Conservation (phyloP, 106 monocot genomes). For the Agapanthus africanus region DNA sequence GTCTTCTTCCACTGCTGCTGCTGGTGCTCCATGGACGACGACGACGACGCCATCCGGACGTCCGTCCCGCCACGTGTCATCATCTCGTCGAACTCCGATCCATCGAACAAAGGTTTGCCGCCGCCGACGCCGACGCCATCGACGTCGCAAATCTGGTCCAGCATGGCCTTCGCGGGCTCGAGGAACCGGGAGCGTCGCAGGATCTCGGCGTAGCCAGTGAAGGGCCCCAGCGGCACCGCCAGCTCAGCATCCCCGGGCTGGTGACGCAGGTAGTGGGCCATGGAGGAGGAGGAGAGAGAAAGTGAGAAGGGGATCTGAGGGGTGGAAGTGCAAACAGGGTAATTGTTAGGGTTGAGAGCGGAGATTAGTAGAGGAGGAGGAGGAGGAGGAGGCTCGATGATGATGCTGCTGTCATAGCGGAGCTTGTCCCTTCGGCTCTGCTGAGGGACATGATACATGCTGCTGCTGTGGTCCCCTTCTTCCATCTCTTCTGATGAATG, state of each 20-base stretch:
- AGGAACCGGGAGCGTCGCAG: too few relatives aligned
- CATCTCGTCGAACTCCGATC: too few relatives aligned
- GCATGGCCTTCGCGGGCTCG: too few relatives aligned
- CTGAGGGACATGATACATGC: conserved; percentile 67
- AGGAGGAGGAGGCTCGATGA: too few relatives aligned
- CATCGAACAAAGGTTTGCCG: too few relatives aligned
- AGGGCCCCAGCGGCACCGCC: not conserved
- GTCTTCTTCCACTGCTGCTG: conserved; percentile 64
- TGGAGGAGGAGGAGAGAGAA: conserved; percentile 12
- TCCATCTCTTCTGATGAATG: not conserved
- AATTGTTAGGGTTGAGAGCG: not conserved
- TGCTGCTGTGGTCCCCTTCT: not conserved
- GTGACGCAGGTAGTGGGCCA: not conserved
- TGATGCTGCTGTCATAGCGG: conserved; percentile 24
- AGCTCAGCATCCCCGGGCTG: too few relatives aligned
- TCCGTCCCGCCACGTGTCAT: conserved; percentile 9
- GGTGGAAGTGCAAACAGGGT: not conserved
- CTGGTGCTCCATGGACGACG: conserved; percentile 8
- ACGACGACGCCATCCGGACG: conserved; percentile 6
- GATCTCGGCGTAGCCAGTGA: not conserved
- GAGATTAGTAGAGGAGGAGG: not conserved
- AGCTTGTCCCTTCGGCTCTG: conserved; percentile 85
- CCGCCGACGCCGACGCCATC: too few relatives aligned
- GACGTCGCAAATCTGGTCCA: too few relatives aligned
- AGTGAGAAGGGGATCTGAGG: conserved; percentile 2